These are phyloP conservation scores for Tolypocladium endophyticum DNA, from an alignment of 2,329 filamentous ascomycete genomes.

Conservation along the genomic window DNA sequence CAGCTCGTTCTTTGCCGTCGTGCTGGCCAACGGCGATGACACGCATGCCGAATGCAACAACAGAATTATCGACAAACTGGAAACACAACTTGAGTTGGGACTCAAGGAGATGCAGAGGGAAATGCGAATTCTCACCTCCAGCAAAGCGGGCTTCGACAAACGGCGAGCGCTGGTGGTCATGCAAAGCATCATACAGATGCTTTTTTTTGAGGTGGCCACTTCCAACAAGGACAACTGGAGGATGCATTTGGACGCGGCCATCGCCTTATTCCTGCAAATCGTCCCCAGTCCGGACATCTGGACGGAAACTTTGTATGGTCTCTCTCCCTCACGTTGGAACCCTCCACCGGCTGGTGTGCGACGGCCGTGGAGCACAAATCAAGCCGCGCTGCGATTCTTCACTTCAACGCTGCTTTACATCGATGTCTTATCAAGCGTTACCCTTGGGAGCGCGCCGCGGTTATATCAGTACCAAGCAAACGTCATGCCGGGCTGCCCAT, in stretches of 20 bases:
- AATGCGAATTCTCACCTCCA: constrained; percentile 24
- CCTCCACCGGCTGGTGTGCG: constrained; percentile 19
- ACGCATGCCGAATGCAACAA: constrained; percentile 23
- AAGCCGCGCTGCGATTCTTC: constrained; percentile 37
- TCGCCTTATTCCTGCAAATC: constrained; percentile 37
- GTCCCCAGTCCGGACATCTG: constrained; percentile 25
- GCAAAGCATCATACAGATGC: constrained; percentile 41
- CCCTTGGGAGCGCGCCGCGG: constrained; percentile 29
- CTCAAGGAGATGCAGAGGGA: constrained; percentile 32
- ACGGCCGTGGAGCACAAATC: constrained; percentile 31
- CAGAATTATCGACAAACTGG: constrained; percentile 27
- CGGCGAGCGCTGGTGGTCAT: constrained; percentile 29
- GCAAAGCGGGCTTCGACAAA: constrained; percentile 17
- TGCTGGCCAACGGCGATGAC: constrained; percentile 23
- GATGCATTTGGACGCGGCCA: constrained; percentile 37
- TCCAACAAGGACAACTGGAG: constrained; percentile 37
- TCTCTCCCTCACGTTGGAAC: constrained; percentile 22
- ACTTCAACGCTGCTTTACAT: constrained; percentile 35
- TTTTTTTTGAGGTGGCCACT: constrained; percentile 39
- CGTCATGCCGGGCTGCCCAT: constrained; percentile 23
- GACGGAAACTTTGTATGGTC: constrained; percentile 21
- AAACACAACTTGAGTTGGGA: constrained; percentile 32
- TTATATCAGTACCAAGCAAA: constrained; percentile 29
- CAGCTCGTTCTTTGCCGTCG: constrained; percentile 44
- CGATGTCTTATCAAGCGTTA: constrained; percentile 39